Conservation (phyloP, 257 asterid species). For the Leonotis leonurus region DNA sequence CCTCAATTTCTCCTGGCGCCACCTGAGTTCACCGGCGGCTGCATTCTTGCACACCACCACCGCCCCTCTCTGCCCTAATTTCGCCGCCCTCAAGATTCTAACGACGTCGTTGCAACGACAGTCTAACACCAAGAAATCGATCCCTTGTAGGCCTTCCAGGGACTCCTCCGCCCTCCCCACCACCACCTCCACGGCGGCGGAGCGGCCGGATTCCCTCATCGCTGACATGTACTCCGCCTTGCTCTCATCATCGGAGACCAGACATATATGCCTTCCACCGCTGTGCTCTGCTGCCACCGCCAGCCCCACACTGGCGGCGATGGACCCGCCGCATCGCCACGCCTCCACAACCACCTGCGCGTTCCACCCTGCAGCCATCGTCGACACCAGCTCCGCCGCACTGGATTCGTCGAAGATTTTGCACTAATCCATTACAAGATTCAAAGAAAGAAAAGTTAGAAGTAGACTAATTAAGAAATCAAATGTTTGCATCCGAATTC, state of each 20-base stretch:
- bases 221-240: conserved; percentile 33
- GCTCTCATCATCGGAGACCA: conserved; percentile 56
- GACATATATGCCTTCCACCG: conserved; percentile 63
- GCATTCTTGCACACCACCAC: conserved; percentile 71
- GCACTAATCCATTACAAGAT: conserved; percentile 37
- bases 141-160: conserved; percentile 41
- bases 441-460: background rate
- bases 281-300: conserved; percentile 60
- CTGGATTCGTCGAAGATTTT: conserved; percentile 39
- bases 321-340: conserved; percentile 66
- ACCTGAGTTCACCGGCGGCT: conserved; percentile 40
- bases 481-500: too few relatives aligned
- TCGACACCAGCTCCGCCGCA: conserved; percentile 64
- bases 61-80: conserved; percentile 66
- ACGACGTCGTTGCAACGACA: conserved; percentile 35
- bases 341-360: conserved; percentile 70
- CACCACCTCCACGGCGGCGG: conserved; percentile 17
- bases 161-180: conserved; percentile 42
- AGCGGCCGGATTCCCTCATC: conserved; percentile 37
- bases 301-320: conserved; percentile 65
- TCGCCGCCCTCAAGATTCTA: conserved; percentile 44
- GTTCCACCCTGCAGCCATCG: conserved; percentile 95
- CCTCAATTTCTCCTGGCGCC: conserved; percentile 49
- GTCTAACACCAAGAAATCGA: conserved; percentile 70
- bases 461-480: too few relatives aligned